A percentile compares a stretch with the other conserved stretches of the same genome.
Conservation (phyloP, 2,329 filamentous ascomycete genomes). For the Penicillium sp. region DNA sequence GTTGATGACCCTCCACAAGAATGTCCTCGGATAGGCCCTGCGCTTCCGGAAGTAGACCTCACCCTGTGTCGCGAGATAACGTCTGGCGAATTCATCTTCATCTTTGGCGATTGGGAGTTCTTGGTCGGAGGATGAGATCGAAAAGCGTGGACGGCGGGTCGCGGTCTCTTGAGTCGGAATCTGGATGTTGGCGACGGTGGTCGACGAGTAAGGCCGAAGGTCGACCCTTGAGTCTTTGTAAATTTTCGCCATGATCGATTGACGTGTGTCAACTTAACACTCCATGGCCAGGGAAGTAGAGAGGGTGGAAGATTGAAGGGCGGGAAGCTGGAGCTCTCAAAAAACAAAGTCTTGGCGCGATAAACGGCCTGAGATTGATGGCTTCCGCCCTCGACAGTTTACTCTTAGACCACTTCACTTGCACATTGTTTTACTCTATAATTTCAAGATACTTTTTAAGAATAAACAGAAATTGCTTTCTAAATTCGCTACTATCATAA, state of each 20-base stretch:
- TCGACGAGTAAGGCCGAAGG: constrained; percentile 62
- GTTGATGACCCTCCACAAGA: constrained; percentile 83
- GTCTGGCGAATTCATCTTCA: constrained; percentile 57
- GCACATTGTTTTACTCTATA: neutral
- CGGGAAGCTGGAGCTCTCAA: constrained; percentile 27
- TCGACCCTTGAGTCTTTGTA: constrained; percentile 83
- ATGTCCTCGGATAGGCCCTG: constrained; percentile 67
- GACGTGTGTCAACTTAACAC: constrained; percentile 23
- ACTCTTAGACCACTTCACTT: neutral
- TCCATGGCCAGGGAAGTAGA: constrained; percentile 25
- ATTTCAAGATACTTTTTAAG: no score
- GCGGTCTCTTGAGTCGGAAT: constrained; percentile 47
- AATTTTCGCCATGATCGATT: constrained; percentile 55
- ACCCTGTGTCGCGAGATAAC: constrained; percentile 65
- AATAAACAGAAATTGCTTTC: neutral
- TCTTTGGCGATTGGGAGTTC: constrained; percentile 50
- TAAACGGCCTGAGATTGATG: constrained; percentile 4
- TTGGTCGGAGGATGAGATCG: constrained; percentile 37
- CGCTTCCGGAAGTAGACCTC: constrained; percentile 76
- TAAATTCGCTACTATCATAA: neutral
- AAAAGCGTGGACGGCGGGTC: constrained; percentile 40
- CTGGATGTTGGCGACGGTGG: constrained; percentile 61
- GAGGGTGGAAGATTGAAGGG: constrained; percentile 20
- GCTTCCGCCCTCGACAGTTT: neutral
- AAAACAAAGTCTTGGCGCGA: constrained; percentile 34